phyloP scores from a whole-genome alignment of 1,284 basidiomycete genomes.

The Boletus mariae region DNA sequence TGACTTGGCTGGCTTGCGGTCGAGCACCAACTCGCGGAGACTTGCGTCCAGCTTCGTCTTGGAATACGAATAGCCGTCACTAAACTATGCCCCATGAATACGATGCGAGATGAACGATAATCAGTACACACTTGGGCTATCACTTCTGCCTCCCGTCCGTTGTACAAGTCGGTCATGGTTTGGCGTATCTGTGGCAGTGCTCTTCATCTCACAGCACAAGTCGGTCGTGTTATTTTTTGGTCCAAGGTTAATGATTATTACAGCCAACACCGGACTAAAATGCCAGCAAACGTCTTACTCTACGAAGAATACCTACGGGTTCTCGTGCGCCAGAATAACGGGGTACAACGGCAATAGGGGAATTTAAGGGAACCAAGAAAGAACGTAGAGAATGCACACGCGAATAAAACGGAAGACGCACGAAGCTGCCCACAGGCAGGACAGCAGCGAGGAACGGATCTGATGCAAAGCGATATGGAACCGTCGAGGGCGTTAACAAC shows the following conservation, averaged over 20 bases:
- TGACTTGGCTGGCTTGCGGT: constrained; percentile 29
- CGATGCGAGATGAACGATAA: not conserved
- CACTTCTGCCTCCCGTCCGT: constrained; percentile 30
- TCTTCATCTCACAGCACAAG: not conserved
- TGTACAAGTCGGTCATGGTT: constrained; percentile 25
- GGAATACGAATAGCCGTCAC: constrained; percentile 47
- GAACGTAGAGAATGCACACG: constrained; percentile 16
- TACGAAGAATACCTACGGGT: constrained; percentile 19
- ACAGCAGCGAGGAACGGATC: constrained; percentile 17
- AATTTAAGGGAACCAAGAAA: constrained; percentile 24
- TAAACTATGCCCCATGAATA: constrained; percentile 36
- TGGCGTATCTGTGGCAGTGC: constrained; percentile 20
- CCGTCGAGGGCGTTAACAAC: constrained; percentile 30
- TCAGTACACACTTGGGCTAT: constrained; percentile 25
- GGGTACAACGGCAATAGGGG: constrained; percentile 4
- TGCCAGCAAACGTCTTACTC: constrained; percentile 28
- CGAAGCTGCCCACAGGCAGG: constrained; percentile 15
- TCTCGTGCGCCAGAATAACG: constrained; percentile 14
- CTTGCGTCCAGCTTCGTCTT: constrained; percentile 51
- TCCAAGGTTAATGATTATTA: constrained; percentile 24
- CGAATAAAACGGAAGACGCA: constrained; percentile 15
- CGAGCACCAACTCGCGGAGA: constrained; percentile 28
- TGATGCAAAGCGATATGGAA: constrained; percentile 28
- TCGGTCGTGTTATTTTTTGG: constrained; percentile 14
- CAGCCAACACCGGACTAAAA: constrained; percentile 26